A percentile compares a stretch with the other conserved stretches of the same genome.
Conservation (phyloP, 1,284 basidiomycete species). For the Ceratobasidium papillatum region DNA sequence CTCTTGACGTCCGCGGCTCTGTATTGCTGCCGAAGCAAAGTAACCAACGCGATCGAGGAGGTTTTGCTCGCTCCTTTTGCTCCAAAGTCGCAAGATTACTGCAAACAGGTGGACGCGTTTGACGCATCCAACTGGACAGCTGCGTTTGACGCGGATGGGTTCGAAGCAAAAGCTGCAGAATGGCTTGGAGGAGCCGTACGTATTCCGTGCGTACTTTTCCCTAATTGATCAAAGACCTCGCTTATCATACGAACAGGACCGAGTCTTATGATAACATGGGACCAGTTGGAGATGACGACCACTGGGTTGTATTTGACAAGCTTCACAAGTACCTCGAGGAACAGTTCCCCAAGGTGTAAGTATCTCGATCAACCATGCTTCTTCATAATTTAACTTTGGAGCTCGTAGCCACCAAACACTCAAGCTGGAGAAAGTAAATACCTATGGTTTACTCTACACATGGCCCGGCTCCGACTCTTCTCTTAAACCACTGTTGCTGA, state of each 20-base stretch:
- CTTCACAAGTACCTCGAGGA: conserved; percentile 54
- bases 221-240: neutral
- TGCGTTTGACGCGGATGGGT: conserved; percentile 56
- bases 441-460: conserved; percentile 69
- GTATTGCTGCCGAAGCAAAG: conserved; percentile 18
- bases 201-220: conserved; percentile 54
- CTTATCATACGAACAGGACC: conserved; percentile 46
- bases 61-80: conserved; percentile 2
- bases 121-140: conserved; percentile 37
- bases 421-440: conserved; percentile 66
- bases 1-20: conserved; percentile 24
- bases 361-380: neutral
- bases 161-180: conserved; percentile 59
- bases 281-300: conserved; percentile 51
- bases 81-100: conserved; percentile 27
- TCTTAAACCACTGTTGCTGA: conserved; percentile 71
- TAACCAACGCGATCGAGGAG: conserved; percentile 3
- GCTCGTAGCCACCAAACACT: conserved; percentile 60
- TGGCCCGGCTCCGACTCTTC: conserved; percentile 65
- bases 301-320: conserved; percentile 53
- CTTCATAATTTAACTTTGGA: neutral
- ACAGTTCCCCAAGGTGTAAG: conserved; percentile 52
- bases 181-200: conserved; percentile 64
- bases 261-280: conserved; percentile 54
- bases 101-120: conserved; percentile 34